Percentiles rank a stretch among this genome's conserved stretches.
These are phyloP conservation scores for Dimargaris xerosporica DNA, from an alignment of 192 early-diverging fungal species.

Conservation along the genomic window DNA sequence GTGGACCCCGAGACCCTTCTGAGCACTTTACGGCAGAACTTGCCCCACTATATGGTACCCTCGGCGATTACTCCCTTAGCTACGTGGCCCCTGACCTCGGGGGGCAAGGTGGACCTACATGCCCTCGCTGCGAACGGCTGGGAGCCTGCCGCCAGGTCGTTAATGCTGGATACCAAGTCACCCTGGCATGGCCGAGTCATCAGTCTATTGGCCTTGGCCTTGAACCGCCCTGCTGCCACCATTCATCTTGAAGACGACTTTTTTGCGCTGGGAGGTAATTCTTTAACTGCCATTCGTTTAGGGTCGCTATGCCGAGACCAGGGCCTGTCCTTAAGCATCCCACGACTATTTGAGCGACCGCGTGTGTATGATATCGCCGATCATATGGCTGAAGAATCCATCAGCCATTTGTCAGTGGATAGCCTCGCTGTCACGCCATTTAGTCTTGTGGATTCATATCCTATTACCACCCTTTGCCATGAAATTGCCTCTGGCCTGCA, in stretches of 20 bases:
- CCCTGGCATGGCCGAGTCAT: neutral
- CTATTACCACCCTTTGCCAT: no score
- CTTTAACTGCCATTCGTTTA: slow-evolving; percentile 14
- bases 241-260: slow-evolving; percentile 10
- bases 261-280: slow-evolving; percentile 26
- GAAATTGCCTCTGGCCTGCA: no score
- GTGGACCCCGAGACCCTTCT: neutral
- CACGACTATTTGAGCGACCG: no score
- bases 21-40: no score
- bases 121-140: no score
- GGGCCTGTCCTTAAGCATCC: slow-evolving; percentile 5
- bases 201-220: neutral
- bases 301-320: neutral
- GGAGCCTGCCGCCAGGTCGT: no score
- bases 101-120: neutral
- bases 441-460: no score
- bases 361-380: no score
- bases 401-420: no score
- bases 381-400: no score
- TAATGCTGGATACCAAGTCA: no score
- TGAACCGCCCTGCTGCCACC: neutral
- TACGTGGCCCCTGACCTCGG: neutral
- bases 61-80: neutral
- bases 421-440: no score
- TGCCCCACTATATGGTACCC: slow-evolving; percentile 2